Percentiles rank a stretch among this genome's conserved stretches.
phyloP scores from a whole-genome alignment of 176 grass and related monocot species.

The Carex kokanica region DNA sequence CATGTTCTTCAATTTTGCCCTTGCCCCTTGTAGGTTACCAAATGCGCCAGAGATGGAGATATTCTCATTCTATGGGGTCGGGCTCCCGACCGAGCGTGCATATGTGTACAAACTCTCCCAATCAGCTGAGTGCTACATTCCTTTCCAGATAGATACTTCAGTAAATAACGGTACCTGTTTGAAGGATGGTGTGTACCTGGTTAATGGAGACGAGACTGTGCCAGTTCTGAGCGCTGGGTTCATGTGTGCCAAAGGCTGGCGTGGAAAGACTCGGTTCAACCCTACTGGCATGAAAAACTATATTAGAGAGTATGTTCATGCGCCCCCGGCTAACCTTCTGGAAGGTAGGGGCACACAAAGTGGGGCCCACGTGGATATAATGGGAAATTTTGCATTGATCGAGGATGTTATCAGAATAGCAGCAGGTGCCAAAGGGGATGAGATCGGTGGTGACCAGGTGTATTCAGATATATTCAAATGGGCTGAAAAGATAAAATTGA shows the following conservation, averaged over 20 bases:
- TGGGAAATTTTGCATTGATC: slow-evolving; percentile 95
- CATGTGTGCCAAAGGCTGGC: slow-evolving; percentile 97
- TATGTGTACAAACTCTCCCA: slow-evolving; percentile 85
- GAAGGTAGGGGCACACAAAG: slow-evolving; percentile 96
- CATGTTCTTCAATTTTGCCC: slow-evolving; percentile 17
- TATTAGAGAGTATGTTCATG: slow-evolving; percentile 76
- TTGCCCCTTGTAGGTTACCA: slow-evolving; percentile 64
- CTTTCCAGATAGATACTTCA: slow-evolving; percentile 81
- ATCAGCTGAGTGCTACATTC: slow-evolving; percentile 86
- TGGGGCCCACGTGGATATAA: slow-evolving; percentile 95
- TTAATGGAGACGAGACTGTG: slow-evolving; percentile 87
- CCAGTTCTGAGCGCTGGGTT: slow-evolving; percentile 80
- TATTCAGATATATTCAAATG: slow-evolving; percentile 91
- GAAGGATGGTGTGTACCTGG: slow-evolving; percentile 75
- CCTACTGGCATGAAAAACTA: slow-evolving; percentile 86
- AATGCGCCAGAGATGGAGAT: slow-evolving; percentile 96
- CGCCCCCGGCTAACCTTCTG: slow-evolving; percentile 67
- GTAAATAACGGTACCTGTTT: slow-evolving; percentile 68
- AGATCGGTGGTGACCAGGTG: slow-evolving; percentile 80
- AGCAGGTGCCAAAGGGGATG: slow-evolving; percentile 74
- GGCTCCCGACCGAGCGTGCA: slow-evolving; percentile 89
- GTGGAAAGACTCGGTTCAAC: slow-evolving; percentile 92
- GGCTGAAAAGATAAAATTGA: slow-evolving; percentile 76
- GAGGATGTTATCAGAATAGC: slow-evolving; percentile 93
- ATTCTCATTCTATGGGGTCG: slow-evolving; percentile 94